Conservation (phyloP, 495 filamentous ascomycete species). For the Penicillium cosmopolitanum region DNA sequence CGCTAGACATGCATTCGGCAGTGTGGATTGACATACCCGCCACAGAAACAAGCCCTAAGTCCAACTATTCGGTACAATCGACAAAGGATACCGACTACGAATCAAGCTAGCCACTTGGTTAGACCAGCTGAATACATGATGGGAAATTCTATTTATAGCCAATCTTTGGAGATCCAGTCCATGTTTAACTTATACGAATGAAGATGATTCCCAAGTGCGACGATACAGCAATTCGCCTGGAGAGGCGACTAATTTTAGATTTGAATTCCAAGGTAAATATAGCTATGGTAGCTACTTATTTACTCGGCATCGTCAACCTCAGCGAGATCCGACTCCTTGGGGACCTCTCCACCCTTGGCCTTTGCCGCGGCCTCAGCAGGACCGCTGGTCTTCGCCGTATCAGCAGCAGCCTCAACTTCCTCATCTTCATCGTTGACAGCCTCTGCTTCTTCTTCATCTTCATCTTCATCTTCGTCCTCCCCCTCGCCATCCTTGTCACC, state of each 20-base stretch:
- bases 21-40: too few relatives aligned
- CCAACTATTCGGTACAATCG: too few relatives aligned
- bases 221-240: conserved; percentile 7
- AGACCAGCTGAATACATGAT: too few relatives aligned
- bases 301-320: conserved; percentile 43
- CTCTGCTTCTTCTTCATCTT: conserved; percentile 39
- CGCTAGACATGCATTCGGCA: too few relatives aligned
- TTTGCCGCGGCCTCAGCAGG: conserved; percentile 47
- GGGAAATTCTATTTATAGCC: too few relatives aligned
- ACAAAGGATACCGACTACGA: too few relatives aligned
- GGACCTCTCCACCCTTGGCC: conserved; percentile 47
- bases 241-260: neutral
- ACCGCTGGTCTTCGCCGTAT: conserved; percentile 43
- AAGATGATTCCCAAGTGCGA: conserved; percentile 6
- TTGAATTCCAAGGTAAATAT: conserved; percentile 1
- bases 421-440: conserved; percentile 34
- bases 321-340: conserved; percentile 52
- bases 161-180: neutral
- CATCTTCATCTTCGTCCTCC: conserved; percentile 34
- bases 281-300: conserved; percentile 1
- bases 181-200: neutral
- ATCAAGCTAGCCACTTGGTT: too few relatives aligned
- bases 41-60: too few relatives aligned
- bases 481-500: conserved; percentile 36
- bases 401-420: conserved; percentile 33